phyloP scores from a whole-genome alignment of 805 yeast genomes.

The Vanderwaltozyma tropicalis region DNA sequence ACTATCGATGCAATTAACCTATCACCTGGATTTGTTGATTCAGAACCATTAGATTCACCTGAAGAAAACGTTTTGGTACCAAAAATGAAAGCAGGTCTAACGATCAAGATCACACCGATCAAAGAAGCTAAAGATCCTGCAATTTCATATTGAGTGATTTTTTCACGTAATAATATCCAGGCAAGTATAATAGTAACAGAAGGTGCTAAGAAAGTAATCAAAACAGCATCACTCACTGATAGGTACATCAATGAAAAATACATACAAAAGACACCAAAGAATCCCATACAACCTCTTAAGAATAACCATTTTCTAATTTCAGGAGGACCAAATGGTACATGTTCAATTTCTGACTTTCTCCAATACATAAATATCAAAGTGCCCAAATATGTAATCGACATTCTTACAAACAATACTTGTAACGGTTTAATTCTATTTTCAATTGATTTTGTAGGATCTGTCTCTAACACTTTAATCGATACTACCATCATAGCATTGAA shows the following conservation, averaged over 20 bases:
- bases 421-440: conserved; percentile 50
- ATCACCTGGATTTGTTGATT: conserved; percentile 33
- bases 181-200: conserved; percentile 67
- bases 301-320: conserved; percentile 42
- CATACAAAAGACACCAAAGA: conserved; percentile 65
- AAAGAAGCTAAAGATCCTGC: conserved; percentile 57
- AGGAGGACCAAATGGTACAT: conserved; percentile 63
- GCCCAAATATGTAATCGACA: conserved; percentile 55
- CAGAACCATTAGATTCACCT: neutral
- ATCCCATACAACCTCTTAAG: conserved; percentile 61
- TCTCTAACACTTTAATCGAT: conserved; percentile 57
- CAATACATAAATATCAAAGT: conserved; percentile 46
- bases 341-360: conserved; percentile 34
- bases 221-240: conserved; percentile 68
- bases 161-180: conserved; percentile 51
- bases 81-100: conserved; percentile 73
- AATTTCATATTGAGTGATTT: conserved; percentile 54
- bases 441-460: conserved; percentile 42
- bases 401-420: conserved; percentile 66
- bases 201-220: conserved; percentile 68
- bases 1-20: conserved; percentile 49
- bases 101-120: conserved; percentile 65
- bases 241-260: conserved; percentile 64
- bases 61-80: conserved; percentile 25
- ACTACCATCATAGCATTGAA: conserved; percentile 69